phyloP scores from a whole-genome alignment of 352 stramenopile species.

The Phytophthora pistaciae region DNA sequence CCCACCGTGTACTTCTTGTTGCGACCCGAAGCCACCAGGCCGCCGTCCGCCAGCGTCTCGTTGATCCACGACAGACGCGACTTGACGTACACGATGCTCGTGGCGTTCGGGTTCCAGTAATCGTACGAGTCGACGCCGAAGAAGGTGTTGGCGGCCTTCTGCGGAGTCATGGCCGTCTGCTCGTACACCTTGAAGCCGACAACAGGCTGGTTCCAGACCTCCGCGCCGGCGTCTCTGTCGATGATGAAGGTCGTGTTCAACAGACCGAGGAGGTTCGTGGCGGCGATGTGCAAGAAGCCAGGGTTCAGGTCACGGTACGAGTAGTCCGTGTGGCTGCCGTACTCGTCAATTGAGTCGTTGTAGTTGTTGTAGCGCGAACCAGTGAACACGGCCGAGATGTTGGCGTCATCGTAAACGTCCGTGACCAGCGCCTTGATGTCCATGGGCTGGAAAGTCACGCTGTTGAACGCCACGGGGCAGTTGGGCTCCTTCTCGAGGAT shows the following conservation, averaged over 20 bases:
- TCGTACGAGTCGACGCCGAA: constrained; percentile 35
- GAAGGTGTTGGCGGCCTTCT: constrained; percentile 31
- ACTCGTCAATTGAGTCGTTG: constrained; percentile 31
- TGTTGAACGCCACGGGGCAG: constrained; percentile 42
- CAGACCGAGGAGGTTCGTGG: constrained; percentile 44
- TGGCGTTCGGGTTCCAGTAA: constrained; percentile 39
- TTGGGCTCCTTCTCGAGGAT: constrained; percentile 41
- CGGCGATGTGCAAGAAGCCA: constrained; percentile 46
- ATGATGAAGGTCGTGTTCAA: constrained; percentile 47
- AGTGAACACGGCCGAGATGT: constrained; percentile 29
- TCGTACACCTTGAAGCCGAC: constrained; percentile 42
- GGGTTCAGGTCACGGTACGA: constrained; percentile 48
- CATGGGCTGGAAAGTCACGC: constrained; percentile 43
- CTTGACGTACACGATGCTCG: constrained; percentile 39
- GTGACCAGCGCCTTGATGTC: constrained; percentile 48
- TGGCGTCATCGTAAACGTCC: constrained; percentile 34
- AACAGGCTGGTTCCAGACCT: constrained; percentile 61
- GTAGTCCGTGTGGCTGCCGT: constrained; percentile 38
- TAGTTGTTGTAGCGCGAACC: constrained; percentile 33
- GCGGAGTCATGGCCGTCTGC: constrained; percentile 24
- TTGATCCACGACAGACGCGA: constrained; percentile 43
- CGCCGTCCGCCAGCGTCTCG: constrained; percentile 27
- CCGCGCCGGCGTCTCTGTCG: constrained; percentile 32
- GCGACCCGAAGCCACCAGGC: constrained; percentile 21
- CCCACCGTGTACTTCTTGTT: constrained; percentile 13